A percentile compares a stretch with the other conserved stretches of the same genome.
These are phyloP conservation scores for Dactylonectria estremocensis DNA, from an alignment of 2,329 filamentous ascomycete species.

Conservation along the genomic window DNA sequence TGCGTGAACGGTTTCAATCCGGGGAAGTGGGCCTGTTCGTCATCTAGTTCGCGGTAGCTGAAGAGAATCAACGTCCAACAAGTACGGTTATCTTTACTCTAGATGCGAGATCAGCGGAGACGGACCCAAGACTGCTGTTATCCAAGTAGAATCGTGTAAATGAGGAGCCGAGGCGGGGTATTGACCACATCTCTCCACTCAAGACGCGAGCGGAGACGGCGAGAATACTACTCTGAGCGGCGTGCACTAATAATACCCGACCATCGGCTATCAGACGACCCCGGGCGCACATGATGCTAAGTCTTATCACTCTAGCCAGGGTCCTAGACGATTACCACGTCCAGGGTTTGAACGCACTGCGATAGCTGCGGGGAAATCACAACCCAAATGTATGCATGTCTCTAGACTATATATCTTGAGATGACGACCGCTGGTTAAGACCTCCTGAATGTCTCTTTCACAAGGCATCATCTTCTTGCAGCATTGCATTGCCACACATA, in stretches of 20 bases:
- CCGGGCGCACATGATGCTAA: background rate
- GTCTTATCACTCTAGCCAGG: background rate
- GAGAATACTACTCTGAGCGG: background rate
- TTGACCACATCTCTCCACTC: background rate
- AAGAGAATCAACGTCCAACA: background rate
- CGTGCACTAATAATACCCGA: constrained; percentile 6
- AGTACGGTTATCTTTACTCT: background rate
- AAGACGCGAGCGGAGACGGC: background rate
- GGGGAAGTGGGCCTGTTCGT: constrained; percentile 39
- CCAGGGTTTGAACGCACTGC: background rate
- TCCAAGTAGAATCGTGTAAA: background rate
- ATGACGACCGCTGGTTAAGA: background rate
- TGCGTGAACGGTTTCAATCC: constrained; percentile 37
- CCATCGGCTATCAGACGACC: background rate
- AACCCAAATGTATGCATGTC: background rate
- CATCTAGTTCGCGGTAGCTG: constrained; percentile 30
- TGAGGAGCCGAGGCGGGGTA: background rate
- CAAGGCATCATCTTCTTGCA: background rate
- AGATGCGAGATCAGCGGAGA: background rate
- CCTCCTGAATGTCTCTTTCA: background rate
- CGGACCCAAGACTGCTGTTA: background rate
- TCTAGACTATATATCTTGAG: background rate
- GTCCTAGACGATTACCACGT: background rate
- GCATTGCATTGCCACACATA: background rate
- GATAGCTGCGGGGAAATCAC: background rate